Evolutionary conservation across 179 eudicot species (phyloP), one percentile per base, ranked within the genome.

Genomic region (Amaranthus tricolor): DNA sequence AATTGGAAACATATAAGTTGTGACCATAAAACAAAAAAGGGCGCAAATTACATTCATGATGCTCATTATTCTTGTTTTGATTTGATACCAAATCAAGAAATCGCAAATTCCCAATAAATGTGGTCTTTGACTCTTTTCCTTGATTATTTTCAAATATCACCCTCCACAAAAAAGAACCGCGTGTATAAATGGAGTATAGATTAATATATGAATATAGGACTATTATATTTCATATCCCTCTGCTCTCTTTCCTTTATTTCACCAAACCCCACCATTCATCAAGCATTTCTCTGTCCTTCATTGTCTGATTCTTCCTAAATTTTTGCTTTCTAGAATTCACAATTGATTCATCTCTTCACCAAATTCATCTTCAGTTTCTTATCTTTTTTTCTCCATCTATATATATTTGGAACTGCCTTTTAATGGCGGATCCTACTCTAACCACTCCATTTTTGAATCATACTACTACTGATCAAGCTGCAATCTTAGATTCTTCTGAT

Each of bases 361-460:
- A 7, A 24, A 50, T 50, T 51, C 44, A 14, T 24, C 40, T 66
- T 31, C 40, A 31, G 3, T 31, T 20, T 5, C 24, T 21, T 31
- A 9, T 31, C 19, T n/a, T 6, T 66, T 16, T 44, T 4, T 21
- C 61, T 69, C 72, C 72, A 52, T 9, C 72, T 24, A 31, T n/a
- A n/a, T n/a, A n/a, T n/a, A n/a, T 53, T 53, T 53, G 72, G 72
- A 69, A 7, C 48, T 12, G 0, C 44, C 14, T 53, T 31, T n/a
- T 15, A 53, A 69, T 69, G 72, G 60, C 60, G 58, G 61, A 69
- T 53, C 61, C n/a, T 53, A 53, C 21, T 69, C 51, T 66, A 5
- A 48, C 7, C 16, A 50, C 44, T 10, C 72, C 72, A 7, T 69
- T 69, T 69, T 31, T 69, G 49, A 31, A 19, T 47, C 48, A 24